Conservation (phyloP, 2,329 filamentous ascomycete species). For the Paecilomyces formosus region DNA sequence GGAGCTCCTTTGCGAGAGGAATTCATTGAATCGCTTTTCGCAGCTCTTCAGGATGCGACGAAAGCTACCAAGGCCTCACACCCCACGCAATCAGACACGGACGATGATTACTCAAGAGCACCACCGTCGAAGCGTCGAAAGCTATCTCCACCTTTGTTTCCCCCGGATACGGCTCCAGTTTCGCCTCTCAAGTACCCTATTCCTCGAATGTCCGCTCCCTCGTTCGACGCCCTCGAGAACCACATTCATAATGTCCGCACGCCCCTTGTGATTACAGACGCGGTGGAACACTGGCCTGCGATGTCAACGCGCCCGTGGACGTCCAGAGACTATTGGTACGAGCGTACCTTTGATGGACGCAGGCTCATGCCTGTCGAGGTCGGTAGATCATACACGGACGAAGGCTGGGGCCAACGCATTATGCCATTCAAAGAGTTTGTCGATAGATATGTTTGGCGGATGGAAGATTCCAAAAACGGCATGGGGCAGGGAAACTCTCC, state of each 20-base stretch:
- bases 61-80: not conserved
- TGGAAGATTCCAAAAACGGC: not conserved
- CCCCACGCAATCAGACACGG: not conserved
- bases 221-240: conserved; percentile 54
- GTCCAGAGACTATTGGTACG: conserved; percentile 64
- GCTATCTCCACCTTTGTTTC: conserved; percentile 24
- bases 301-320: conserved; percentile 61
- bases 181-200: conserved; percentile 30
- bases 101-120: conserved; percentile 3
- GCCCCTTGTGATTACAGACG: conserved; percentile 63
- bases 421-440: conserved; percentile 69
- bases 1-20: conserved; percentile 54
- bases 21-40: conserved; percentile 31
- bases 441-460: conserved; percentile 47
- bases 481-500: not conserved
- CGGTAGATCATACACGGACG: conserved; percentile 80
- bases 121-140: conserved; percentile 24
- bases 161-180: conserved; percentile 21
- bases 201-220: conserved; percentile 37
- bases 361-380: conserved; percentile 81
- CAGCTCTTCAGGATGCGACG: conserved; percentile 19
- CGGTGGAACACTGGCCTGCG: conserved; percentile 70
- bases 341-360: conserved; percentile 65
- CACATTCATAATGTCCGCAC: conserved; percentile 45
- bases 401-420: conserved; percentile 75